Evolutionary conservation across 2,329 filamentous ascomycete species (phyloP).

Genomic region (Fusarium pininemorale): DNA sequence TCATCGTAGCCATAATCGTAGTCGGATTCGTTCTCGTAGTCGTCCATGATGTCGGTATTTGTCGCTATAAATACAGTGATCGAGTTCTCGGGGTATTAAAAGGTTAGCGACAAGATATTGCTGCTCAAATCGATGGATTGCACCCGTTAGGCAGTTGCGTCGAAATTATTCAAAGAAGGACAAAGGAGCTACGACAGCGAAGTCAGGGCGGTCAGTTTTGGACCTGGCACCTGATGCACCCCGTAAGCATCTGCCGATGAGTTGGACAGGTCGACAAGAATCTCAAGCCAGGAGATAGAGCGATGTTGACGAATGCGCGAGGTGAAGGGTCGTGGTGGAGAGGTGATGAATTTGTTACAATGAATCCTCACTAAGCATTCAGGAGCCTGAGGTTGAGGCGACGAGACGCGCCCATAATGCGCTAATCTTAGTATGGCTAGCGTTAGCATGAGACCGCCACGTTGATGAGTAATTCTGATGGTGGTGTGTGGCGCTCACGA

Average conservation of each 20-base stretch:
- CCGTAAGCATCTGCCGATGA: slow-evolving; percentile 45
- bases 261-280: slow-evolving; percentile 33
- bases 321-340: slow-evolving; percentile 26
- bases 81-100: background rate
- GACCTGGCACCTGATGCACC: slow-evolving; percentile 48
- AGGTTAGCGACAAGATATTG: slow-evolving; percentile 4
- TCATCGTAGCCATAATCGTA: slow-evolving; percentile 77
- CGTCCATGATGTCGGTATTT: slow-evolving; percentile 55
- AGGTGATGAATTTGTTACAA: slow-evolving; percentile 42
- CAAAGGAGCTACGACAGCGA: slow-evolving; percentile 35
- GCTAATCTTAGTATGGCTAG: slow-evolving; percentile 15
- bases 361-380: slow-evolving; percentile 37
- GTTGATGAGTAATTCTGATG: slow-evolving; percentile 3
- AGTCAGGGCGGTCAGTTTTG: slow-evolving; percentile 45
- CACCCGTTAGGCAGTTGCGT: slow-evolving; percentile 10
- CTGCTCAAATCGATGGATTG: slow-evolving; percentile 10
- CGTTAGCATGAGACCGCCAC: background rate
- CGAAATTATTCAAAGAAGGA: slow-evolving; percentile 30
- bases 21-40: slow-evolving; percentile 66
- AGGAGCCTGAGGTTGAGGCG: slow-evolving; percentile 37
- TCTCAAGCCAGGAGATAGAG: slow-evolving; percentile 24
- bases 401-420: slow-evolving; percentile 34
- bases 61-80: background rate
- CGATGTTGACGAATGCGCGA: slow-evolving; percentile 30
- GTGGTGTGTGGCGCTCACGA: background rate